Evolutionary conservation across 169 alveolate species (phyloP).

Genomic region (Plasmodium cynomolgi): DNA sequence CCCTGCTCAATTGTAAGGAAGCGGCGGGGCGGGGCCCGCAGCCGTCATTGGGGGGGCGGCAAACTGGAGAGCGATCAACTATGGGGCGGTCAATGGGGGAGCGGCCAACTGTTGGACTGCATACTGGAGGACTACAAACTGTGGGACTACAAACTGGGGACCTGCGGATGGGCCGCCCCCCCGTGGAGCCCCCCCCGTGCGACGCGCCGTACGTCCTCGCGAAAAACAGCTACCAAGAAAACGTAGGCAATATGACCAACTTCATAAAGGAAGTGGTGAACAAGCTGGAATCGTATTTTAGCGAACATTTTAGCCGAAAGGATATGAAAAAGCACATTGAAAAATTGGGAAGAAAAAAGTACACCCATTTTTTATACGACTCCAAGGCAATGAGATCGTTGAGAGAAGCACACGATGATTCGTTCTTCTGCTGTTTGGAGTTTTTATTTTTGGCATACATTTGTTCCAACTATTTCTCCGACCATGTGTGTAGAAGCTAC

Average conservation of each 20-base stretch:
- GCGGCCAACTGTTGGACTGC: too few relatives aligned
- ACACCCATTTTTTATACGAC: slow-evolving; percentile 31
- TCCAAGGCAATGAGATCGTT: slow-evolving; percentile 11
- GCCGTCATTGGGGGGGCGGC: neutral
- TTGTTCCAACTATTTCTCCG: slow-evolving; percentile 65
- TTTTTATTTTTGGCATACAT: slow-evolving; percentile 47
- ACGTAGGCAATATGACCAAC: slow-evolving; percentile 5
- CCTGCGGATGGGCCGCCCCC: neutral
- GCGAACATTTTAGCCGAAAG: slow-evolving; percentile 1
- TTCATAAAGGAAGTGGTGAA: slow-evolving; percentile 60
- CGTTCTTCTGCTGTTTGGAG: slow-evolving; percentile 28
- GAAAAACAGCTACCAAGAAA: neutral
- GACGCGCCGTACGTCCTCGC: neutral
- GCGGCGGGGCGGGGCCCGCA: neutral
- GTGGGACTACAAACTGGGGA: too few relatives aligned
- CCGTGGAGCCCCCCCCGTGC: neutral
- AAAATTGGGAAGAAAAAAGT: slow-evolving; percentile 12
- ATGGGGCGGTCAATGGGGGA: too few relatives aligned
- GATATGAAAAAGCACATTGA: slow-evolving; percentile 29
- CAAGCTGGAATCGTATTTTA: slow-evolving; percentile 25
- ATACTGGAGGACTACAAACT: neutral
- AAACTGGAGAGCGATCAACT: neutral
- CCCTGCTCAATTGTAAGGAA: slow-evolving; percentile 10
- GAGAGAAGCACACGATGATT: slow-evolving; percentile 10
- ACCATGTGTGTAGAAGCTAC: slow-evolving; percentile 23